phyloP scores from a whole-genome alignment of 2,329 filamentous ascomycete genomes.

The Cladobotryum protrusum region DNA sequence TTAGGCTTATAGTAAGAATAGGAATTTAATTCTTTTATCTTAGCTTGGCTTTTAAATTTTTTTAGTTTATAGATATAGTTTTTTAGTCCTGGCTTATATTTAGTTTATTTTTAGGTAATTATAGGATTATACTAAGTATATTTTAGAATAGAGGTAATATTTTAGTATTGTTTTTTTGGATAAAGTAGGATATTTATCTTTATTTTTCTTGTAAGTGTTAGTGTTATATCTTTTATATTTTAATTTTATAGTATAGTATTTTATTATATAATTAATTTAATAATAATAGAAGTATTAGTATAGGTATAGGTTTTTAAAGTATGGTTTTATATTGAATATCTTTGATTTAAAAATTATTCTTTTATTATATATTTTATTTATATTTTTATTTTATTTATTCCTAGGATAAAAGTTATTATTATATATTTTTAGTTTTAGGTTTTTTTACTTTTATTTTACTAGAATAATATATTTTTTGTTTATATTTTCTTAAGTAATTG shows the following conservation, averaged over 20 bases:
- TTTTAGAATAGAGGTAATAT: neutral
- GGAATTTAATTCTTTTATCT: neutral
- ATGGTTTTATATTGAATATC: neutral
- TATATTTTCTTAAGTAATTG: neutral
- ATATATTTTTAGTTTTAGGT: constrained; percentile 9
- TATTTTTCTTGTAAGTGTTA: neutral
- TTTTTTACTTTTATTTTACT: neutral
- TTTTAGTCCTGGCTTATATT: neutral
- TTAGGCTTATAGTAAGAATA: neutral
- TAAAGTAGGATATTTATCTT: neutral
- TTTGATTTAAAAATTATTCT: neutral
- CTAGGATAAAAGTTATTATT: neutral
- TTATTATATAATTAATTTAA: neutral
- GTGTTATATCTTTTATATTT: neutral
- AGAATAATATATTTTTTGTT: neutral
- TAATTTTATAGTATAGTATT: neutral
- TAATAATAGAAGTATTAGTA: neutral
- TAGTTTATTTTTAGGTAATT: neutral
- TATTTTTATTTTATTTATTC: neutral
- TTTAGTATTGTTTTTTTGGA: too few species aligned
- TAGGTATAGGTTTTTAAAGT: neutral
- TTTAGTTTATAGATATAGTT: constrained; percentile 1
- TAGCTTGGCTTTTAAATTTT: neutral
- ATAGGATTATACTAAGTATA: neutral
- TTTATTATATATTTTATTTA: neutral